Percentiles rank a stretch among this genome's conserved stretches.
phyloP scores from a whole-genome alignment of 2,329 filamentous ascomycete genomes.

The Teratosphaeria destructans region DNA sequence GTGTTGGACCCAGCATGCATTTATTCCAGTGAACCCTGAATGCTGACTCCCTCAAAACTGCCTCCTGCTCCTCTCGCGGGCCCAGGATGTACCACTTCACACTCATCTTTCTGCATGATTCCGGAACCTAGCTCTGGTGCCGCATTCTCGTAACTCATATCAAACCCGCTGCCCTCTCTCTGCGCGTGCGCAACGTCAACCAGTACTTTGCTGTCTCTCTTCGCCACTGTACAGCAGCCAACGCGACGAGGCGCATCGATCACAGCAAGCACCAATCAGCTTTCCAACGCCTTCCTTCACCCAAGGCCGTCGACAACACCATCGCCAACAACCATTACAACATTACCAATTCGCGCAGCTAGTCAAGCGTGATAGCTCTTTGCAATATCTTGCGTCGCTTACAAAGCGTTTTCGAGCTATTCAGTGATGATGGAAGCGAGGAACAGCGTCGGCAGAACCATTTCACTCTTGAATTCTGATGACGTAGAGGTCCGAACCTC shows the following conservation, averaged over 20 bases:
- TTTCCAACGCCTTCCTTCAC: neutral
- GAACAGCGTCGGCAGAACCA: conserved; percentile 39
- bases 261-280: neutral
- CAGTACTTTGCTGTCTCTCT: neutral
- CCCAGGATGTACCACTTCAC: neutral
- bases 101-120: neutral
- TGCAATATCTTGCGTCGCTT: neutral
- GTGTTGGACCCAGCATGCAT: neutral
- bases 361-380: neutral
- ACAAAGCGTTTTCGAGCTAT: conserved; percentile 4
- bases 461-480: conserved; percentile 41
- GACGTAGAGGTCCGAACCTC: conserved; percentile 13
- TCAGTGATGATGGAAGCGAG: conserved; percentile 40
- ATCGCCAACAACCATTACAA: neutral
- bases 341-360: neutral
- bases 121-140: neutral
- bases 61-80: neutral
- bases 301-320: neutral
- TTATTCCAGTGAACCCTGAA: conserved; percentile 1
- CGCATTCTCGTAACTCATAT: neutral
- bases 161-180: neutral
- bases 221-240: neutral
- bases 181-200: neutral
- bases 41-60: neutral
- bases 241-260: neutral